phyloP scores from a whole-genome alignment of 2,329 filamentous ascomycete genomes.

The Niveomyces coronatus region DNA sequence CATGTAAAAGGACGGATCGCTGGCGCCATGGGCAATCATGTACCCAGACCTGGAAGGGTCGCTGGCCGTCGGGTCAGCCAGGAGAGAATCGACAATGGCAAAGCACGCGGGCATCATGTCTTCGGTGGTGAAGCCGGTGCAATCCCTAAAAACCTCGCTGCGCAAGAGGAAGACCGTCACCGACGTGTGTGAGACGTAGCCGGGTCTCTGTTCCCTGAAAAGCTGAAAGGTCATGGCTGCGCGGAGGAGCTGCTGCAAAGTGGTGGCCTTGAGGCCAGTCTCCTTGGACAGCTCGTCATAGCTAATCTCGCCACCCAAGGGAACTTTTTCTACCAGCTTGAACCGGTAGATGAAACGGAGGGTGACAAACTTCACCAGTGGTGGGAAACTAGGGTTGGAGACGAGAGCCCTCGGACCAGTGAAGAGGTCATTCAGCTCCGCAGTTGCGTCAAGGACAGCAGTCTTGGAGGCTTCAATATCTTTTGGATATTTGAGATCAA shows the following conservation, averaged over 20 bases:
- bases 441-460: not conserved
- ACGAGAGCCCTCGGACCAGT: slow-evolving; percentile 1
- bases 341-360: slow-evolving; percentile 1
- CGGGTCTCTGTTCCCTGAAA: not conserved
- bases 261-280: not conserved
- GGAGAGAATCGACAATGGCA: slow-evolving; percentile 1
- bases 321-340: slow-evolving; percentile 1
- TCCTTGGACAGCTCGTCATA: slow-evolving; percentile 2
- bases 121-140: not conserved
- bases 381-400: not conserved
- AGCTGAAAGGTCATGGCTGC: not conserved
- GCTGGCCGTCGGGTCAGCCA: not conserved
- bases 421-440: slow-evolving; percentile 1
- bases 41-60: not conserved
- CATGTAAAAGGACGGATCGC: not conserved
- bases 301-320: slow-evolving; percentile 1
- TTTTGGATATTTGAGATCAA: not conserved
- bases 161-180: not conserved
- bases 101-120: slow-evolving; percentile 2
- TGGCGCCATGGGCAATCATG: not conserved
- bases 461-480: slow-evolving; percentile 1
- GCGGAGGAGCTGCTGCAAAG: slow-evolving; percentile 1
- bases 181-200: not conserved
- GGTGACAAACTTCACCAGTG: slow-evolving; percentile 1
- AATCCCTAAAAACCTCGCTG: not conserved